Base-by-base conservation (phyloP, 2,329 filamentous ascomycete species). In the Penicillium frequentans region DNA sequence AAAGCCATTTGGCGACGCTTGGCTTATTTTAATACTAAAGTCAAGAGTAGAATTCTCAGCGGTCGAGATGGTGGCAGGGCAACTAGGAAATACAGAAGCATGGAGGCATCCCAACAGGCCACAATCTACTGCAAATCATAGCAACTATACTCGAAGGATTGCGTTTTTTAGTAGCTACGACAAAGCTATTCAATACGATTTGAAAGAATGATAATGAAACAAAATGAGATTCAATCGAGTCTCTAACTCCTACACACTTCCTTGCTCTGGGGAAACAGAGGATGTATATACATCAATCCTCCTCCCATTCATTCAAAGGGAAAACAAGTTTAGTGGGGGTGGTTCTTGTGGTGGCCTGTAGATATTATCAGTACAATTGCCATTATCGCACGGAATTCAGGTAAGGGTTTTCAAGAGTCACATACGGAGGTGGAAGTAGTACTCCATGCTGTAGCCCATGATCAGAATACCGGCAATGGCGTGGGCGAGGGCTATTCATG, bases 391-490 rank as follows among this genome's bases (percentile, higher is more conserved):
- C 16, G 23, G 11, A 1, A 23, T 42, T 21, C 49, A 55, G 54
- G 29, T n/a, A 1, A 24, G 23, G 31, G 23, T 19, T n/a, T 35
- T 19, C 9, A 19, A 13, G 16, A 43, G 47, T 45, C 29, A 87
- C 91, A 80, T 88, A 99, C 95, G 91, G 73, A 99, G 86, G 82
- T 99, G 96, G 90, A 96, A 98, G 86, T 99, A 98, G 88, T 99
- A 99, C 83, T 96, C 93, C 82, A 98, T 91, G 70, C 90, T 90
- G 80, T 99, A 99, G 72, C 95, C 93, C 68, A 98, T 75, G 66
- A 86, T 79, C 65, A 96, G 81, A 62, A 99, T 81, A 74, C 86
- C 82, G 68, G 84, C 87, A 70, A 99, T 89, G 70, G 87, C 84
- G 79, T 99, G 95, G 70, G 96, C 83, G 73, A 99, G 86, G 64